Percentiles rank a stretch among this genome's conserved stretches.
Evolutionary conservation across 2,329 filamentous ascomycete species (phyloP).

Genomic region (Alternaria postmessia): DNA sequence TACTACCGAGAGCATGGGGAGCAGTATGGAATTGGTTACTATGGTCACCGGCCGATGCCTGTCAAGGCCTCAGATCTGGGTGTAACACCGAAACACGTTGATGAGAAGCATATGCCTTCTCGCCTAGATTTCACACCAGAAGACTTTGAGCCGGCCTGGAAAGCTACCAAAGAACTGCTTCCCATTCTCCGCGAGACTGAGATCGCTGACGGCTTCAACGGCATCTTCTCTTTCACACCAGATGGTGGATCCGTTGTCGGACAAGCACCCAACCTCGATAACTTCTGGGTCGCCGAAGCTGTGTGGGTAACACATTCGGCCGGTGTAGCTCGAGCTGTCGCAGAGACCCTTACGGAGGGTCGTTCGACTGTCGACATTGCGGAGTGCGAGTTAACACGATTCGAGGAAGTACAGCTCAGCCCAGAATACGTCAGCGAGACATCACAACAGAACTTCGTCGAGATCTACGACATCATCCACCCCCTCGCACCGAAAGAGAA

Average conservation of each 20-base stretch:
- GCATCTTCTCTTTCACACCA: slow-evolving; percentile 71
- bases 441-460: slow-evolving; percentile 67
- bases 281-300: slow-evolving; percentile 71
- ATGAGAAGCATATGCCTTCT: slow-evolving; percentile 70
- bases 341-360: slow-evolving; percentile 66
- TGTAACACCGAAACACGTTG: slow-evolving; percentile 61
- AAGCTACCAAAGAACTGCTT: slow-evolving; percentile 62
- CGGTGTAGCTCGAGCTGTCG: slow-evolving; percentile 68
- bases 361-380: slow-evolving; percentile 64
- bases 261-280: slow-evolving; percentile 64
- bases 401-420: slow-evolving; percentile 68
- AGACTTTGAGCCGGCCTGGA: slow-evolving; percentile 69
- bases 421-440: slow-evolving; percentile 66
- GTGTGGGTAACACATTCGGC: slow-evolving; percentile 74
- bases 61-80: slow-evolving; percentile 64
- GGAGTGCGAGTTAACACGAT: slow-evolving; percentile 67
- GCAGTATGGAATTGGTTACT: slow-evolving; percentile 69
- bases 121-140: slow-evolving; percentile 66
- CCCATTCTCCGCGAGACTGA: slow-evolving; percentile 61
- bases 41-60: slow-evolving; percentile 69
- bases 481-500: slow-evolving; percentile 66
- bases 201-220: slow-evolving; percentile 69
- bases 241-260: slow-evolving; percentile 69
- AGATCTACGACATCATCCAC: slow-evolving; percentile 71
- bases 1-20: slow-evolving; percentile 73